Evolutionary conservation across 768 basidiomycete genomes (phyloP), one percentile per base, ranked within the genome.

Genomic region (Termitomyces heimii): DNA sequence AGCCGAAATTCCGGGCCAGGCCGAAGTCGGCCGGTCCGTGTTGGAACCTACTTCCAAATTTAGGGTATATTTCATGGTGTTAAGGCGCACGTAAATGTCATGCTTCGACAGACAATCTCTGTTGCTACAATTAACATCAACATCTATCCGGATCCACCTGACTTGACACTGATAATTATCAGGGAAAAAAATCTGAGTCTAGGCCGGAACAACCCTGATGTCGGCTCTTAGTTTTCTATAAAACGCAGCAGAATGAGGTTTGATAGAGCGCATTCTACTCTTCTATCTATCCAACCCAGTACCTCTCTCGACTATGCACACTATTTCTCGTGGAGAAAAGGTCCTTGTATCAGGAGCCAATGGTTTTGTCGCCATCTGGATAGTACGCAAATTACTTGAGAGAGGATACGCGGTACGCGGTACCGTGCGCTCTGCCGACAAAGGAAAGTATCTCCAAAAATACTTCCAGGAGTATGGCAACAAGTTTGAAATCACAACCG

Each of bases 321-420:
- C 57, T 31, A 61, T 67, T 47, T 24, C 60, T 14, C 10, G 61
- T 14, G 58, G 62, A 32, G 58, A 59, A 39, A 69, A 65, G 51
- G 64, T 69, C 20, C 67, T 71, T 47, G 68, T 70, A 14, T 58
- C 70, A n/a, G 70, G 70, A 13, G 69, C 68, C 3, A 70, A 66
- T 43, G 69, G 70, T 28, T 71, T 60, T 56, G 63, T 71, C 48
- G 69, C 62, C n/a, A 61, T 58, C 28, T 70, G 69, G 68, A 60
- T 70, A 32, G 60, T 68, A 18, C 62, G 61, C 24, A 60, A 35
- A 26, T 67, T 71, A 13, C 68, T 71, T 9, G 65, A 67, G 52
- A 60, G 60, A 35, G 68, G 68, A n/a, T 68, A 70, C 29, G 46
- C 63, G 10, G 69, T 70, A n/a, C 66, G 66, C 26, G 70, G 68